Percentiles rank a stretch among this genome's conserved stretches.
Conservation (phyloP, 1,139 yeast genomes). For the Debaryomycetaceae sp. region DNA sequence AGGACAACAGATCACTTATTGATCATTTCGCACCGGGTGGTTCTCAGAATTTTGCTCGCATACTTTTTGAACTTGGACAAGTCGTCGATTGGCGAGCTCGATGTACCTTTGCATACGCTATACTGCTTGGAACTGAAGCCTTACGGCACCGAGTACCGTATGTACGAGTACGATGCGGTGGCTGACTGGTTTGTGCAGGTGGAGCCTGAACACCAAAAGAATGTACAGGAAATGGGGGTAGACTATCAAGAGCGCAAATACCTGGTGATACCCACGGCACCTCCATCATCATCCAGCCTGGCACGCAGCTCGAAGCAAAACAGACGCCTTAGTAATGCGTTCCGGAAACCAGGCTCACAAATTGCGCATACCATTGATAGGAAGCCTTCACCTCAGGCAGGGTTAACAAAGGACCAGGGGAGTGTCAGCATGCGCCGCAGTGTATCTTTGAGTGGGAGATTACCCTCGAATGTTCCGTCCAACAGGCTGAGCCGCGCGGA, state of each 20-base stretch:
- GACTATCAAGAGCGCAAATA: slow-evolving; percentile 56
- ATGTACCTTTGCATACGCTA: slow-evolving; percentile 85
- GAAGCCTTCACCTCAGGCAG: too few species aligned
- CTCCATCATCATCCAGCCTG: slow-evolving; percentile 22
- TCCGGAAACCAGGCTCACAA: slow-evolving; percentile 2
- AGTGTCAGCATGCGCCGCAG: slow-evolving; percentile 1
- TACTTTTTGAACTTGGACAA: slow-evolving; percentile 81
- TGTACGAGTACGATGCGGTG: slow-evolving; percentile 75
- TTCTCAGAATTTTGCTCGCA: slow-evolving; percentile 75
- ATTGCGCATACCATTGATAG: too few species aligned
- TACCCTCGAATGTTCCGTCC: slow-evolving; percentile 3
- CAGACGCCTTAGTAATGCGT: not conserved
- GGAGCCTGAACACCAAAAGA: slow-evolving; percentile 53
- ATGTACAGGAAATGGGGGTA: slow-evolving; percentile 55
- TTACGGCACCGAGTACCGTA: slow-evolving; percentile 86
- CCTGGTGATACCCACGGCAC: slow-evolving; percentile 67
- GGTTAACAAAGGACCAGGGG: too few species aligned
- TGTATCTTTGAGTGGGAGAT: slow-evolving; percentile 1
- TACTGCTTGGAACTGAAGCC: slow-evolving; percentile 88
- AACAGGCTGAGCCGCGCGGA: too few species aligned
- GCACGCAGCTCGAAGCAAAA: not conserved
- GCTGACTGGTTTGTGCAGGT: slow-evolving; percentile 71
- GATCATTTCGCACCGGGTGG: slow-evolving; percentile 82
- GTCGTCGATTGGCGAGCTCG: slow-evolving; percentile 77
- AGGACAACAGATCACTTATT: slow-evolving; percentile 81